Conservation (phyloP, 768 basidiomycete genomes). For the Phanerodontia chrysosporium region DNA sequence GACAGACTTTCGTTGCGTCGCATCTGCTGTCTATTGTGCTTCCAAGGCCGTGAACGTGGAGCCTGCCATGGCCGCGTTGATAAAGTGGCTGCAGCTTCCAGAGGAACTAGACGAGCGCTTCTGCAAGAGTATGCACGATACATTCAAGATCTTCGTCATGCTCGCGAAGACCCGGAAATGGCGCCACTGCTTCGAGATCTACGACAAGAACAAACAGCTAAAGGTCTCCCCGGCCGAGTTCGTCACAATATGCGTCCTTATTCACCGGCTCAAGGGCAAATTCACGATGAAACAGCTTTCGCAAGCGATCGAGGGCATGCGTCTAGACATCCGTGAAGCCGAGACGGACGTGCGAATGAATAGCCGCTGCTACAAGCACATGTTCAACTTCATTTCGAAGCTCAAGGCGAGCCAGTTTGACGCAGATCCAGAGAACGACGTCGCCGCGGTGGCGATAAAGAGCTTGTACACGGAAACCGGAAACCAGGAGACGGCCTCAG, state of each 20-base stretch:
- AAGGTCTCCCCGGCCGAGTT: conserved; percentile 72
- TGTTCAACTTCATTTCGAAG: conserved; percentile 47
- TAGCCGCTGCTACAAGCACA: conserved; percentile 45
- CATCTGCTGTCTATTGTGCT: conserved; percentile 28
- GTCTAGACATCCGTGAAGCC: conserved; percentile 44
- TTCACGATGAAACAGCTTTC: conserved; percentile 39
- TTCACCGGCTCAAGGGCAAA: conserved; percentile 43
- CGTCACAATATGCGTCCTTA: conserved; percentile 49
- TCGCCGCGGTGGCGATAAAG: conserved; percentile 3
- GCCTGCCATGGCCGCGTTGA: conserved; percentile 15
- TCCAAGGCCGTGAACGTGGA: conserved; percentile 21
- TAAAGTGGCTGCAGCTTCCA: conserved; percentile 23
- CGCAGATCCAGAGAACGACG: conserved; percentile 2
- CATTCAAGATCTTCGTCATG: conserved; percentile 43
- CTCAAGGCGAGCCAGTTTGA: conserved; percentile 15
- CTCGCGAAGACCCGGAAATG: conserved; percentile 38
- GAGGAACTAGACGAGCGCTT: conserved; percentile 29
- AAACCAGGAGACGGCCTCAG: background rate
- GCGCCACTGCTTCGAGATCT: conserved; percentile 32
- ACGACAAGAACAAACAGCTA: conserved; percentile 19
- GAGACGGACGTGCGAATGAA: conserved; percentile 72
- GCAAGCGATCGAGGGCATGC: conserved; percentile 45
- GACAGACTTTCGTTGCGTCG: conserved; percentile 32
- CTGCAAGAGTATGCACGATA: conserved; percentile 30
- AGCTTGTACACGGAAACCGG: background rate